Evolutionary conservation across 2,329 filamentous ascomycete genomes (phyloP).

Genomic region (Colletotrichum cereale): DNA sequence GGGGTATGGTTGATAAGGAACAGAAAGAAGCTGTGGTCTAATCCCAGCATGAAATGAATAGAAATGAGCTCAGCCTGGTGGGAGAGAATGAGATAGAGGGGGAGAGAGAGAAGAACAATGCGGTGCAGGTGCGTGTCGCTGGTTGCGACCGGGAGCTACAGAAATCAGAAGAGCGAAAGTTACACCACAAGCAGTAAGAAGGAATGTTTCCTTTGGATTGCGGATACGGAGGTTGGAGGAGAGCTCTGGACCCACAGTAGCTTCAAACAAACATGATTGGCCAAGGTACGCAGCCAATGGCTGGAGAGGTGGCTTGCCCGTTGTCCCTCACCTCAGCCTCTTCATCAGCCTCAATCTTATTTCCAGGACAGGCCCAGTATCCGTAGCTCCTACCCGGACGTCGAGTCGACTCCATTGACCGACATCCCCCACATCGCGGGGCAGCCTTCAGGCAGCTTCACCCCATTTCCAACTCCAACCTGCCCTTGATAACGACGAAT

Average conservation of each 20-base stretch:
- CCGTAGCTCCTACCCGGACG: constrained; percentile 5
- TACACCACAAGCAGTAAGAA: neutral
- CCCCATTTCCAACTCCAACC: neutral
- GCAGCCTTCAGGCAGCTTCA: constrained; percentile 30
- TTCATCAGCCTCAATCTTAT: constrained; percentile 22
- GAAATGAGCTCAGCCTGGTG: neutral
- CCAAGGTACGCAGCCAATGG: constrained; percentile 1
- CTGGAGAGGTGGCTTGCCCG: constrained; percentile 19
- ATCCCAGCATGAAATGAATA: neutral
- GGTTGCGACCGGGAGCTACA: neutral
- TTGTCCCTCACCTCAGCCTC: constrained; percentile 30
- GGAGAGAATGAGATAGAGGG: no score
- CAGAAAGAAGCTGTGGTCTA: neutral
- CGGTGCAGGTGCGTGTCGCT: neutral
- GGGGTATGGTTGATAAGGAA: neutral
- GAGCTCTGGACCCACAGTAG: constrained; percentile 14
- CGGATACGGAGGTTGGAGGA: neutral
- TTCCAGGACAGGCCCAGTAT: constrained; percentile 1
- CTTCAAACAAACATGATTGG: constrained; percentile 16
- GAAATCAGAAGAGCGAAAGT: neutral
- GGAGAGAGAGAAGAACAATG: neutral
- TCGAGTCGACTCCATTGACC: constrained; percentile 2
- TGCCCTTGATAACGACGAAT: neutral
- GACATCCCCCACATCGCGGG: constrained; percentile 38
- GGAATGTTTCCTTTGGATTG: neutral